Evolutionary conservation across 139 green algal species (phyloP).

Genomic region (Tetradesmus lagerheimii): DNA sequence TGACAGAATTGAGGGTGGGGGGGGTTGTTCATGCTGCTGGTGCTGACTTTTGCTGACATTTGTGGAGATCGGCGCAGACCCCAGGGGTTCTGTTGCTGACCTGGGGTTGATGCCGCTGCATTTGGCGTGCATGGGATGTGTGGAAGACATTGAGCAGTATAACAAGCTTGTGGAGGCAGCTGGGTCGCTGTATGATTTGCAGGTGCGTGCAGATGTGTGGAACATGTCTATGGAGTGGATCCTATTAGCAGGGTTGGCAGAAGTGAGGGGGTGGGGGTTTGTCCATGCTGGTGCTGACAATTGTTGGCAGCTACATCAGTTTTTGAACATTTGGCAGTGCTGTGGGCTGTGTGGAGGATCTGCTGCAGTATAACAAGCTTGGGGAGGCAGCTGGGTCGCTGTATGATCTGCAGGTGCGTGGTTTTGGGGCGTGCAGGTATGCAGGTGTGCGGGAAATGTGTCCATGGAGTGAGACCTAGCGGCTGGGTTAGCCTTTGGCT

Average conservation of each 20-base stretch:
- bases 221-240: too few relatives aligned
- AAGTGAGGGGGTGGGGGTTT: not conserved
- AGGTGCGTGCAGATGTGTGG: not conserved
- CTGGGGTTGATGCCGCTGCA: not conserved
- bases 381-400: not conserved
- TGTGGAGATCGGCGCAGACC: not conserved
- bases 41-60: too few relatives aligned
- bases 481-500: too few relatives aligned
- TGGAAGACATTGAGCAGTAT: not conserved
- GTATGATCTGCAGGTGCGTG: not conserved
- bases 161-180: not conserved
- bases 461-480: too few relatives aligned
- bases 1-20: not conserved
- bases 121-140: not conserved
- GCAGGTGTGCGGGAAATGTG: too few relatives aligned
- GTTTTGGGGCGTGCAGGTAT: too few relatives aligned
- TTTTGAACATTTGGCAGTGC: conserved; percentile 16
- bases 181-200: not conserved
- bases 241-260: too few relatives aligned
- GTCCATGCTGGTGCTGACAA: too few relatives aligned
- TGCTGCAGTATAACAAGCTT: not conserved
- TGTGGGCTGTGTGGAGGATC: not conserved
- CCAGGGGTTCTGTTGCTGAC: not conserved
- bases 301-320: too few relatives aligned
- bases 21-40: not conserved